Evolutionary conservation across 2,329 filamentous ascomycete genomes (phyloP), one percentile per base, ranked within the genome.

Genomic region (Penicillium olsonii): DNA sequence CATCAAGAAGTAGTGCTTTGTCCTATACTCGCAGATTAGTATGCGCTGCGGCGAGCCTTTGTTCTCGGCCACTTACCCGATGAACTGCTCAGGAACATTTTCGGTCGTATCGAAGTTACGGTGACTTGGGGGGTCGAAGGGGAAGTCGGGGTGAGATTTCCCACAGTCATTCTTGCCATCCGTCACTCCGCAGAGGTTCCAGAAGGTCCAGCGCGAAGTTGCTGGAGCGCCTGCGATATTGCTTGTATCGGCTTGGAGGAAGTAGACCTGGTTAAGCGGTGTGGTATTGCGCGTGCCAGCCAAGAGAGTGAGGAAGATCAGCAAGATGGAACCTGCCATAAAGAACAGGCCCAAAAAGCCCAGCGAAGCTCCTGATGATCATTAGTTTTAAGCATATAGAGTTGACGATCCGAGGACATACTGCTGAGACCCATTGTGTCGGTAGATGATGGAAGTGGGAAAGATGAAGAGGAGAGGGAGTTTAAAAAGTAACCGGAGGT

Each of bases 121-220:
- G 31, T 63, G 55, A 27, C 67, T 70, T 12, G 78, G 74, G 12
- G 82, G 82, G 59, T 79, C 88, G 78, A 78, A 94, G 66, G 73
- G 90, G 74, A 68, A 87, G 63, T 71, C 81, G 1, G 85, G 87
- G 17, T 85, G 78, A 15, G 83, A 79, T 1, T 64, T 64, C 52
- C 84, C 81, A 73, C 90, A 96, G 71, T 87, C 73, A 43, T 76
- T 77, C 67, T 85, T 69, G 24, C 78, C 70, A 29, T 53, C 82
- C 54, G 74, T 75, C 24, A 76, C 76, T 44, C 85, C 83, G 74
- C 92, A 95, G 54, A 95, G 78, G 69, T 88, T 86, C 78, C 95
- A 94, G 74, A 87, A 95, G 29, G 91, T 95, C 92, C 92, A 97
- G 74, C 92, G 85, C 11, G 90, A 86, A 15, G 80, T 62, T 42